Conservation (phyloP, 148 eudicot genomes). For the Nepenthes gracilis region DNA sequence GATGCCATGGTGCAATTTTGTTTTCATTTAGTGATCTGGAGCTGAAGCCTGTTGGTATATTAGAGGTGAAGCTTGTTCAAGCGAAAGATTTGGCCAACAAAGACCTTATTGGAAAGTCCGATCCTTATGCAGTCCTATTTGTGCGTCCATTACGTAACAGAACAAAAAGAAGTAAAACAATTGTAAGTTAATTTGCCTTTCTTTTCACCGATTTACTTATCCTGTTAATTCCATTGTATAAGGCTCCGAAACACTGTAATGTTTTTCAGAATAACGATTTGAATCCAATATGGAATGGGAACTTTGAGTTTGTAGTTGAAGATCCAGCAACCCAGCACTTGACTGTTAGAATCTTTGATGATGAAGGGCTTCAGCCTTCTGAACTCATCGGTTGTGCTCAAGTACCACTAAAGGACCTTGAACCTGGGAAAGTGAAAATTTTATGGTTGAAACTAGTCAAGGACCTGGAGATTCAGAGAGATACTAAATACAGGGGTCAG, state of each 20-base stretch:
- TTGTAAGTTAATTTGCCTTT: conserved; percentile 32
- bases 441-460: conserved; percentile 74
- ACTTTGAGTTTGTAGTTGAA: conserved; percentile 83
- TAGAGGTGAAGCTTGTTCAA: conserved; percentile 77
- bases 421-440: conserved; percentile 72
- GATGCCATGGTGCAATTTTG: too few species aligned
- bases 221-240: not conserved
- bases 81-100: conserved; percentile 74
- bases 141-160: conserved; percentile 61
- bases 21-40: conserved; percentile 44
- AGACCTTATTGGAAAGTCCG: conserved; percentile 83
- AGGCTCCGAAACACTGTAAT: not conserved
- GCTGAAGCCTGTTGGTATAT: conserved; percentile 62
- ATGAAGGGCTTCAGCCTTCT: conserved; percentile 82
- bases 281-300: conserved; percentile 92
- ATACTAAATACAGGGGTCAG: conserved; percentile 69
- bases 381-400: conserved; percentile 72
- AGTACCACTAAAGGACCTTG: conserved; percentile 41
- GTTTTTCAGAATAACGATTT: conserved; percentile 45
- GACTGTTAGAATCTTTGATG: conserved; percentile 71
- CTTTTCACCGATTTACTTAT: not conserved
- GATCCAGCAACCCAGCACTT: conserved; percentile 64
- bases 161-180: conserved; percentile 57
- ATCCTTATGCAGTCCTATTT: conserved; percentile 68
- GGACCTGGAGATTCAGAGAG: conserved; percentile 65